Conservation (phyloP, 495 filamentous ascomycete genomes). For the Penicillium salamii region DNA sequence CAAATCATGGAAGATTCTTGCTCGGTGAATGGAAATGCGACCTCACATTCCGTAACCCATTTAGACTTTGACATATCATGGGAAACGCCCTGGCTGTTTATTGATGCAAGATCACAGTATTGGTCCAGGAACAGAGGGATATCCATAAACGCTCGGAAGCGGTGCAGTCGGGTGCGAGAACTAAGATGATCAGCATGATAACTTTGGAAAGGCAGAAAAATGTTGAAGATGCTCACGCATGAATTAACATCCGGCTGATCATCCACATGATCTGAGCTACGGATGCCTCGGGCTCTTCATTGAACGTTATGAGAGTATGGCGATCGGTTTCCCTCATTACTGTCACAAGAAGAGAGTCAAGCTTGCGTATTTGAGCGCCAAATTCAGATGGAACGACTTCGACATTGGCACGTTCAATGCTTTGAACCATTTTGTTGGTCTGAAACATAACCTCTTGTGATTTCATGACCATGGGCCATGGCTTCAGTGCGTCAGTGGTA, state of each 20-base stretch:
- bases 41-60: conserved; percentile 11
- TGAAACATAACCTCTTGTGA: conserved; percentile 44
- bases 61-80: conserved; percentile 1
- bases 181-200: conserved; percentile 14
- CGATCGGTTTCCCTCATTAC: conserved; percentile 17
- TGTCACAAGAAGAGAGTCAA: conserved; percentile 9
- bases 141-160: conserved; percentile 50
- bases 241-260: conserved; percentile 15
- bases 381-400: conserved; percentile 3
- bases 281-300: conserved; percentile 6
- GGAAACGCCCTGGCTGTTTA: conserved; percentile 20
- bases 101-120: conserved; percentile 47
- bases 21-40: conserved; percentile 40
- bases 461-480: conserved; percentile 44
- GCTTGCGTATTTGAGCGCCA: conserved; percentile 9
- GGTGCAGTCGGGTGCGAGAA: conserved; percentile 48
- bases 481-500: conserved; percentile 19
- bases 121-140: conserved; percentile 47
- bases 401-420: conserved; percentile 11
- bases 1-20: conserved; percentile 48
- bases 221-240: conserved; percentile 12
- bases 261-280: conserved; percentile 22
- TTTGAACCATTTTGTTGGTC: conserved; percentile 31
- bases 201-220: not conserved
- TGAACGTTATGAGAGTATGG: conserved; percentile 9